phyloP scores from a whole-genome alignment of 352 stramenopile species.

The Globisporangium nodosum region DNA sequence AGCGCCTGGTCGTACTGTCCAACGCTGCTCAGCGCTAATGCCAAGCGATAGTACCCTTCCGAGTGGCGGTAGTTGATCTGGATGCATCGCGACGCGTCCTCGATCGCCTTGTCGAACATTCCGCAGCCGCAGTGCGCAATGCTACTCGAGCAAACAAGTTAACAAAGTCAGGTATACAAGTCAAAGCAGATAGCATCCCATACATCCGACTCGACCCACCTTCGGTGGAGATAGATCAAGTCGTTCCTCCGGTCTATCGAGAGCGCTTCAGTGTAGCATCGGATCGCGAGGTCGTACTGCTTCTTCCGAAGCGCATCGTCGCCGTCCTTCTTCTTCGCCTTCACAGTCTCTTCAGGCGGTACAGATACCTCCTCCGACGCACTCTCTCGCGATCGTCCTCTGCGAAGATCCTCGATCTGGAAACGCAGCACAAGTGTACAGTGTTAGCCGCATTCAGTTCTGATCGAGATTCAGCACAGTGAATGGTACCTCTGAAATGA shows the following conservation, averaged over 20 bases:
- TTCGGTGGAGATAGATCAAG: constrained; percentile 45
- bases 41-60: constrained; percentile 51
- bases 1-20: constrained; percentile 46
- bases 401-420: constrained; percentile 13
- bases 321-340: constrained; percentile 27
- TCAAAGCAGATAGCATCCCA: no score
- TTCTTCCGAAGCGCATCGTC: constrained; percentile 44
- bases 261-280: constrained; percentile 44
- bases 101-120: constrained; percentile 33
- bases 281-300: constrained; percentile 39
- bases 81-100: constrained; percentile 52
- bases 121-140: constrained; percentile 35
- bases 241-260: constrained; percentile 46
- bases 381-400: constrained; percentile 18
- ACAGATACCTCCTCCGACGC: constrained; percentile 20
- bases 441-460: neutral
- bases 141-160: constrained; percentile 4
- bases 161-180: no score
- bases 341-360: constrained; percentile 9
- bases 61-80: constrained; percentile 56
- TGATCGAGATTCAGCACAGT: neutral
- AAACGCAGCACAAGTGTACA: neutral
- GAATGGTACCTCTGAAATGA: constrained; percentile 37
- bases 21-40: constrained; percentile 35
- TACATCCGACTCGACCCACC: constrained; percentile 2